A percentile compares a stretch with the other conserved stretches of the same genome.
Conservation (phyloP, 768 basidiomycete species). For the Strobilomyces echinocephalus region DNA sequence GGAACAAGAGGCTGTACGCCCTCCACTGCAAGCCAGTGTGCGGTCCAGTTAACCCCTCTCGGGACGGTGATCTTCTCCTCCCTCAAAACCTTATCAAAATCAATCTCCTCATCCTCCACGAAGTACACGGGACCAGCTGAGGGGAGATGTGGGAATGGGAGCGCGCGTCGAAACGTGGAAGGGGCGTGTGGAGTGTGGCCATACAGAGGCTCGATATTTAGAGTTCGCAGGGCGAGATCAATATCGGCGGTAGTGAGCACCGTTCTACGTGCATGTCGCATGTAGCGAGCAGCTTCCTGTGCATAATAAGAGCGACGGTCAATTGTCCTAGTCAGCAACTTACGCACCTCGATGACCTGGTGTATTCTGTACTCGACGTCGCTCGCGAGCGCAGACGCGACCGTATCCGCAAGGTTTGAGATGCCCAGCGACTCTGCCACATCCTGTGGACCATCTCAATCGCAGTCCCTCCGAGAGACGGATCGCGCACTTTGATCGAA, state of each 20-base stretch:
- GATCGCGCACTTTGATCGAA: slow-evolving; percentile 49
- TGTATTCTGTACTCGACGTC: slow-evolving; percentile 97
- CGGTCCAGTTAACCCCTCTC: slow-evolving; percentile 79
- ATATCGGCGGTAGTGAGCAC: slow-evolving; percentile 87
- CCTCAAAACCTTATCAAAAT: slow-evolving; percentile 85
- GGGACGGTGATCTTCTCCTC: slow-evolving; percentile 83
- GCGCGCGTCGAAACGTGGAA: slow-evolving; percentile 40
- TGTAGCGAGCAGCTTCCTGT: slow-evolving; percentile 91
- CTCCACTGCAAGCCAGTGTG: slow-evolving; percentile 98
- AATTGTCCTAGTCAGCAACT: background rate
- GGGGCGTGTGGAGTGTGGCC: slow-evolving; percentile 41
- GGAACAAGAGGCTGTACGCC: slow-evolving; percentile 96
- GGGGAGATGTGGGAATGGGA: slow-evolving; percentile 39
- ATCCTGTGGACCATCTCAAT: slow-evolving; percentile 51
- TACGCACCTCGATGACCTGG: slow-evolving; percentile 82
- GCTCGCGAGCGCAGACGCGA: slow-evolving; percentile 82
- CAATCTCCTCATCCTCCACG: slow-evolving; percentile 95
- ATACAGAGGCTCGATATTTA: slow-evolving; percentile 95
- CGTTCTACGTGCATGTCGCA: slow-evolving; percentile 90
- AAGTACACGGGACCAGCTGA: slow-evolving; percentile 78
- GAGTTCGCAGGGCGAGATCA: slow-evolving; percentile 86
- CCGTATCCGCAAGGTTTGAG: slow-evolving; percentile 64
- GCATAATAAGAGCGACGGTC: background rate
- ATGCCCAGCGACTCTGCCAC: slow-evolving; percentile 86
- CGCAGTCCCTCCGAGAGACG: slow-evolving; percentile 6